phyloP scores from a whole-genome alignment of 257 asterid species.

The Hygrophila difformis region DNA sequence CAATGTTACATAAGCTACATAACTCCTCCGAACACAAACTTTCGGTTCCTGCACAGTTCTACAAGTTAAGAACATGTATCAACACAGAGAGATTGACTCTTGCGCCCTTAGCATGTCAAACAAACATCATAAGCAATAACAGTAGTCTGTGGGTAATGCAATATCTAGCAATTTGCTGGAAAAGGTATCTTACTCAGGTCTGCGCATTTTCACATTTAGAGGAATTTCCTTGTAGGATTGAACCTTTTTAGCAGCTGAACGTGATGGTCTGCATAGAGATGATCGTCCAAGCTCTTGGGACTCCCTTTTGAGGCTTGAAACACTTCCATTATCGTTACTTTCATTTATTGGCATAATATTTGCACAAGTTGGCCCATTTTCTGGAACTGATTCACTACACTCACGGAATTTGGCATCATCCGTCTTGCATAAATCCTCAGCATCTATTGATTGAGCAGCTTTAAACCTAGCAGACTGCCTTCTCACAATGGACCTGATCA shows the following conservation, averaged over 20 bases:
- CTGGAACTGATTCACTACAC: slow-evolving; percentile 19
- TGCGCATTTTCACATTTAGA: slow-evolving; percentile 56
- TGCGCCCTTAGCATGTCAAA: no score
- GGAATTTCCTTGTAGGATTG: slow-evolving; percentile 67
- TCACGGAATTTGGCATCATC: slow-evolving; percentile 3
- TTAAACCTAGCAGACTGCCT: slow-evolving; percentile 58
- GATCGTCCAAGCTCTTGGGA: slow-evolving; percentile 25
- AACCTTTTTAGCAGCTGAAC: slow-evolving; percentile 58
- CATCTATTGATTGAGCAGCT: slow-evolving; percentile 21
- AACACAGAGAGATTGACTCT: no score
- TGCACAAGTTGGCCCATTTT: slow-evolving; percentile 10
- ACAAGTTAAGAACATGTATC: no score
- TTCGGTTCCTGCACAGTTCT: no score
- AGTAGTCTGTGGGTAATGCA: no score
- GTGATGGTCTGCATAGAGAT: slow-evolving; percentile 51
- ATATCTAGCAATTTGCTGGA: no score
- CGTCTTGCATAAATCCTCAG: slow-evolving; percentile 16
- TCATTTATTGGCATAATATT: neutral
- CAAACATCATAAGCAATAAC: no score
- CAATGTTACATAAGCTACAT: no score
- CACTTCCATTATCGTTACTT: neutral
- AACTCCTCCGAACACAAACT: no score
- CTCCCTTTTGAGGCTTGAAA: slow-evolving; percentile 9
- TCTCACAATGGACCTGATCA: slow-evolving; percentile 37
- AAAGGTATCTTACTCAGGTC: slow-evolving; percentile 30